Evolutionary conservation across 164 flowering plant species (phyloP).

Genomic region (Vitis cinerea): DNA sequence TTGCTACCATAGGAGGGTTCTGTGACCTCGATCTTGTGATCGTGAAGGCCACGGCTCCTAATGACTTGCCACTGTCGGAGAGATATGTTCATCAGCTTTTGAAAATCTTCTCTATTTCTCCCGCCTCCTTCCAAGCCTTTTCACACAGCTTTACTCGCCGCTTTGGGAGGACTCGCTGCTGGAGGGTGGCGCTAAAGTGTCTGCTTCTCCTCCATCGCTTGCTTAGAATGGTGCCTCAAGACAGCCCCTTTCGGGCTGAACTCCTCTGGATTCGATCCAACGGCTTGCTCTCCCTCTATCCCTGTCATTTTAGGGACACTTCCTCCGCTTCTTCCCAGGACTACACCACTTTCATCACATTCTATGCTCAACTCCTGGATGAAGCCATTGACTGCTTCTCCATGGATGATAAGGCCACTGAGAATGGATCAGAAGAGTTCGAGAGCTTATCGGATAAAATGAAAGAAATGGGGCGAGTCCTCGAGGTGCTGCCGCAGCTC

Average conservation of each 20-base stretch:
- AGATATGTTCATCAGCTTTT: constrained; percentile 45
- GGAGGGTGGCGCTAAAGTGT: constrained; percentile 73
- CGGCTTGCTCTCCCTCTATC: constrained; percentile 43
- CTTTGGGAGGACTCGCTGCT: constrained; percentile 43
- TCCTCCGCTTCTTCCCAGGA: constrained; percentile 44
- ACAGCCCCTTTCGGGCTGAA: constrained; percentile 36
- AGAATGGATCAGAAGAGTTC: background rate
- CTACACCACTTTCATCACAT: constrained; percentile 42
- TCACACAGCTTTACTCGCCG: constrained; percentile 48
- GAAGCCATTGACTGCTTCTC: constrained; percentile 40
- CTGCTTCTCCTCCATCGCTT: constrained; percentile 61
- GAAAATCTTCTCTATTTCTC: constrained; percentile 47
- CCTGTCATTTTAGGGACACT: constrained; percentile 44
- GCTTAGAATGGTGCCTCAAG: constrained; percentile 35
- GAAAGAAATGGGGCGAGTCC: constrained; percentile 26
- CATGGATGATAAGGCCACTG: background rate
- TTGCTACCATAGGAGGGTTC: constrained; percentile 41
- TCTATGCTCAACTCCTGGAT: constrained; percentile 59
- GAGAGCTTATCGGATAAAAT: constrained; percentile 21
- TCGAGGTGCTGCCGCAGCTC: constrained; percentile 42
- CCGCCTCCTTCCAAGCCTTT: constrained; percentile 41
- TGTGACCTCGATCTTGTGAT: constrained; percentile 43
- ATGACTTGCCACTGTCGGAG: constrained; percentile 49
- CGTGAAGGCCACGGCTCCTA: constrained; percentile 59
- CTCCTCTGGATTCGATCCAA: constrained; percentile 44